Evolutionary conservation across 306 rosid genomes (phyloP), one percentile per base, ranked within the genome.

Genomic region (Spatholobus suberectus): DNA sequence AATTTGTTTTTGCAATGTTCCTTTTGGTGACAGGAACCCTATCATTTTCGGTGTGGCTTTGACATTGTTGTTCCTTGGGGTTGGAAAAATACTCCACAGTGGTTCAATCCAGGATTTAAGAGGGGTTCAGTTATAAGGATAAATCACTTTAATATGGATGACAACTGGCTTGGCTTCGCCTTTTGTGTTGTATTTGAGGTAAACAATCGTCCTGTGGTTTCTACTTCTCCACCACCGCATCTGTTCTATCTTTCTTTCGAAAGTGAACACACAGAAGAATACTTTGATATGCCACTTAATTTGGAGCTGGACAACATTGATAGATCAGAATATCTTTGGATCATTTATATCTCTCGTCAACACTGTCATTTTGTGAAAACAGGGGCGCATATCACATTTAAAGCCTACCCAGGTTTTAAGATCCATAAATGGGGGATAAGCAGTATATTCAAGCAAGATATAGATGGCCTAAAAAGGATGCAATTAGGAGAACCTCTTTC

Each of bases 281-380:
- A 1, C 59, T 57, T 57, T 6, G 61, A 54, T 18, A 26, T 70
- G 26, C 51, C 63, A 32, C 26, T 29, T 3, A 7, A 6, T 43
- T 27, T 41, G 6, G 26, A 70, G 5, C 0, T 0, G 23, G 0
- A 10, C 18, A 12, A 15, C 34, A 1, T 0, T n/a, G 5, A 10
- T 55, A 24, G 12, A 14, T 29, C 47, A 41, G 5, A 5, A 4
- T 9, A 78, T 65, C 11, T 47, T 52, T 78, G 82, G 82, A 1
- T n/a, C 5, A 70, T 70, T 54, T 70, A 80, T 70, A 57, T 80
- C n/a, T 70, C 72, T 20, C 2, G 72, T 24, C 3, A 34, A 2
- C 77, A 69, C 11, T 80, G 77, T 13, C 84, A 58, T 43, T 80
- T 80, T 70, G 23, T 70, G 20, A 70, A 43, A 70, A 41, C 49